These are phyloP conservation scores for Candida montana DNA, from an alignment of 805 yeast genomes.

Conservation along the genomic window DNA sequence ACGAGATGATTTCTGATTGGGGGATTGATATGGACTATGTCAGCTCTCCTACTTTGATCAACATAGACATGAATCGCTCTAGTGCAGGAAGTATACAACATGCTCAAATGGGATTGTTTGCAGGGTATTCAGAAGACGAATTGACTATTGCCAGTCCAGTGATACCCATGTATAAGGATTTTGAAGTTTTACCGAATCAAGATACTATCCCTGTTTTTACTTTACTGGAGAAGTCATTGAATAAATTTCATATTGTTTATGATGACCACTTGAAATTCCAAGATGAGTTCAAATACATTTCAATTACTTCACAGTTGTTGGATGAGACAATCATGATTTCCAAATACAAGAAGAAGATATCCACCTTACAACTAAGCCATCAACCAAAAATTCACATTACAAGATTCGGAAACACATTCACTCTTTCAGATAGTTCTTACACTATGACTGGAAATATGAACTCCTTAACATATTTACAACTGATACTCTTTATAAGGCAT, in stretches of 20 bases:
- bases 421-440: not conserved
- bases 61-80: slow-evolving; percentile 5
- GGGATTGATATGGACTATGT: slow-evolving; percentile 20
- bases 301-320: slow-evolving; percentile 44
- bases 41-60: slow-evolving; percentile 25
- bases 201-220: not conserved
- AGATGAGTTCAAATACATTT: slow-evolving; percentile 46
- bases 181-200: not conserved
- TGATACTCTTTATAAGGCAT: not conserved
- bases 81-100: not conserved
- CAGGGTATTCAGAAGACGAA: slow-evolving; percentile 7
- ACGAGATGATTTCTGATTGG: slow-evolving; percentile 21
- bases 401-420: slow-evolving; percentile 4
- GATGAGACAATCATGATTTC: slow-evolving; percentile 32
- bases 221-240: not conserved
- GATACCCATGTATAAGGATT: not conserved
- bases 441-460: not conserved
- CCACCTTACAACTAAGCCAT: slow-evolving; percentile 6
- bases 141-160: slow-evolving; percentile 4
- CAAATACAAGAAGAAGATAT: slow-evolving; percentile 17
- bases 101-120: not conserved
- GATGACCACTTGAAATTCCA: slow-evolving; percentile 26
- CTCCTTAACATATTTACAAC: slow-evolving; percentile 1
- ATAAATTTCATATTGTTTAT: slow-evolving; percentile 11
- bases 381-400: not conserved